Percentiles rank a stretch among this genome's conserved stretches.
Conservation (phyloP, 1,284 basidiomycete species). For the Agaricales sp. region DNA sequence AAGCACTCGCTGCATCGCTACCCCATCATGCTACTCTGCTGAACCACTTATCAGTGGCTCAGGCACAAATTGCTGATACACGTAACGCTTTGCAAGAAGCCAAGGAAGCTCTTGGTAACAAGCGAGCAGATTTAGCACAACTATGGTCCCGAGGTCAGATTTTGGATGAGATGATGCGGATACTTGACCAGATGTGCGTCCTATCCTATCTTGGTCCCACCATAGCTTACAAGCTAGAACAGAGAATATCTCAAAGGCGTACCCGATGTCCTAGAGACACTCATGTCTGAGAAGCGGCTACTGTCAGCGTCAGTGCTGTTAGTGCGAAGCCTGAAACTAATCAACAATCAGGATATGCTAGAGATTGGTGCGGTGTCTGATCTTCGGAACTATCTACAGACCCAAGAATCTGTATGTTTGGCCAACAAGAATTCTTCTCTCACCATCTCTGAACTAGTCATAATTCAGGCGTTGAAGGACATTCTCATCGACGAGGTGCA, state of each 20-base stretch:
- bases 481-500: slow-evolving; percentile 95
- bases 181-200: slow-evolving; percentile 84
- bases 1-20: slow-evolving; percentile 84
- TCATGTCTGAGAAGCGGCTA: slow-evolving; percentile 95
- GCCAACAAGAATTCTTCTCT: slow-evolving; percentile 2
- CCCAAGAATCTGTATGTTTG: slow-evolving; percentile 75
- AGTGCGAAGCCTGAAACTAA: slow-evolving; percentile 81
- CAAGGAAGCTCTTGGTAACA: slow-evolving; percentile 68
- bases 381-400: slow-evolving; percentile 74
- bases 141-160: slow-evolving; percentile 77
- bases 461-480: slow-evolving; percentile 69
- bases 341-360: slow-evolving; percentile 86
- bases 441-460: slow-evolving; percentile 7
- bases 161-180: slow-evolving; percentile 83
- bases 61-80: slow-evolving; percentile 65
- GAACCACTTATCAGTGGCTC: slow-evolving; percentile 58
- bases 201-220: slow-evolving; percentile 7
- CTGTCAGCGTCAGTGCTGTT: slow-evolving; percentile 86
- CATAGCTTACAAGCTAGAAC: slow-evolving; percentile 8
- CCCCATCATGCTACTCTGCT: slow-evolving; percentile 79
- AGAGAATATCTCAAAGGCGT: slow-evolving; percentile 89
- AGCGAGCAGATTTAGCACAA: slow-evolving; percentile 79
- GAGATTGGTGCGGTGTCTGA: slow-evolving; percentile 94
- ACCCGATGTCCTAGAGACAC: slow-evolving; percentile 84
- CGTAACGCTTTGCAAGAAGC: slow-evolving; percentile 67